phyloP scores from a whole-genome alignment of 148 eudicot genomes.

The Camellia sinensis region DNA sequence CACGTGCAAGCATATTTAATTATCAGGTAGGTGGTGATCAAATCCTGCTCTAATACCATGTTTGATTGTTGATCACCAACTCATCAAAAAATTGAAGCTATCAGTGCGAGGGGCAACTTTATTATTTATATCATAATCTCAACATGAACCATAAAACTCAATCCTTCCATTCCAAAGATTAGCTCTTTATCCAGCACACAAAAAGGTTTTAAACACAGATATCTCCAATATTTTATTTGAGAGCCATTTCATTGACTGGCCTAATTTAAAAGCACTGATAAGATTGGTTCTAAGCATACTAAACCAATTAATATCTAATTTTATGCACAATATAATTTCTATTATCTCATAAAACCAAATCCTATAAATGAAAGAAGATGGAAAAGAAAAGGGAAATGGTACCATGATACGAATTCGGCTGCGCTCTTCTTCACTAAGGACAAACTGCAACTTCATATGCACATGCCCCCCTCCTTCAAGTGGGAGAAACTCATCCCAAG shows the following conservation, averaged over 20 bases:
- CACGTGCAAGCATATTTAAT: too few species aligned
- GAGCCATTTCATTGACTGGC: not conserved
- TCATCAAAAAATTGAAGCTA: too few species aligned
- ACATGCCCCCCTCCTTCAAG: constrained; percentile 74
- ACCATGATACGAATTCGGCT: constrained; percentile 69
- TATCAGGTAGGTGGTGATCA: too few species aligned
- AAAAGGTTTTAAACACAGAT: not conserved
- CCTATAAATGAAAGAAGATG: not conserved
- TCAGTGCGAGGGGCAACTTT: too few species aligned
- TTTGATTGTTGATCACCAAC: too few species aligned
- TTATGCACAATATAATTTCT: not conserved
- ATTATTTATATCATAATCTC: too few species aligned
- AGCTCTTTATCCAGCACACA: not conserved
- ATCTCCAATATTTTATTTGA: not conserved
- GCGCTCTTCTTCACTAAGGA: constrained; percentile 73
- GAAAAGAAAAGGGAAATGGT: constrained; percentile 8
- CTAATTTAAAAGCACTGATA: not conserved
- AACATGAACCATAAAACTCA: not conserved
- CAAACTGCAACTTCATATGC: constrained; percentile 66
- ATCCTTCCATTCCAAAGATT: not conserved
- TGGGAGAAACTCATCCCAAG: constrained; percentile 71
- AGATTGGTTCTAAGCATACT: not conserved
- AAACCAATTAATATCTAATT: not conserved
- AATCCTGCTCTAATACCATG: too few species aligned
- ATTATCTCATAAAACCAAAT: not conserved